phyloP scores from a whole-genome alignment of 495 filamentous ascomycete species.

The Penicillium chermesinum region DNA sequence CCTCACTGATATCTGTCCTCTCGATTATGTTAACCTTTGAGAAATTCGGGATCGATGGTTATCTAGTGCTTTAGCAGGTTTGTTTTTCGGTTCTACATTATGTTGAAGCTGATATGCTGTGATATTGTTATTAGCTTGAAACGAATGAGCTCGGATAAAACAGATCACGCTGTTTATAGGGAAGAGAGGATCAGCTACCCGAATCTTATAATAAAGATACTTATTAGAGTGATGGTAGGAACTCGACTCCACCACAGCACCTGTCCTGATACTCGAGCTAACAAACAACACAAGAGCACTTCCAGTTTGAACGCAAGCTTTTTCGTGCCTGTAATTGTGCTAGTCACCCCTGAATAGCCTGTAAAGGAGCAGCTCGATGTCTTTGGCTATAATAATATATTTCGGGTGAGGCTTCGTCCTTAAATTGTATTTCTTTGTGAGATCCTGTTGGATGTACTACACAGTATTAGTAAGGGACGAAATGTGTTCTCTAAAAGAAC shows the following conservation, averaged over 20 bases:
- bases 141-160: background rate
- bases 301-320: constrained; percentile 13
- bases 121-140: constrained; percentile 1
- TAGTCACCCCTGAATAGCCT: constrained; percentile 13
- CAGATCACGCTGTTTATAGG: background rate
- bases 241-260: constrained; percentile 21
- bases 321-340: constrained; percentile 21
- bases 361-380: constrained; percentile 17
- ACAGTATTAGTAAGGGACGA: constrained; percentile 9
- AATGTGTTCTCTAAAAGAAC: no score
- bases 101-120: constrained; percentile 19
- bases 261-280: constrained; percentile 12
- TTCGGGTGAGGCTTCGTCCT: constrained; percentile 14
- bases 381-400: constrained; percentile 14
- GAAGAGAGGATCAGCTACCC: background rate
- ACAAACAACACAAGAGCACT: constrained; percentile 19
- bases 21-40: constrained; percentile 16
- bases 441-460: constrained; percentile 13
- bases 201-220: constrained; percentile 23
- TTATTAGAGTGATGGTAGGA: constrained; percentile 17
- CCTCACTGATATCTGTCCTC: constrained; percentile 12
- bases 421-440: constrained; percentile 15
- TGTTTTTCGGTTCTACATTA: constrained; percentile 9
- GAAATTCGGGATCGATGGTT: constrained; percentile 17
- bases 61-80: constrained; percentile 15